Evolutionary conservation across 1,284 basidiomycete genomes (phyloP), one percentile per base, ranked within the genome.

Genomic region (Inonotus obliquus): DNA sequence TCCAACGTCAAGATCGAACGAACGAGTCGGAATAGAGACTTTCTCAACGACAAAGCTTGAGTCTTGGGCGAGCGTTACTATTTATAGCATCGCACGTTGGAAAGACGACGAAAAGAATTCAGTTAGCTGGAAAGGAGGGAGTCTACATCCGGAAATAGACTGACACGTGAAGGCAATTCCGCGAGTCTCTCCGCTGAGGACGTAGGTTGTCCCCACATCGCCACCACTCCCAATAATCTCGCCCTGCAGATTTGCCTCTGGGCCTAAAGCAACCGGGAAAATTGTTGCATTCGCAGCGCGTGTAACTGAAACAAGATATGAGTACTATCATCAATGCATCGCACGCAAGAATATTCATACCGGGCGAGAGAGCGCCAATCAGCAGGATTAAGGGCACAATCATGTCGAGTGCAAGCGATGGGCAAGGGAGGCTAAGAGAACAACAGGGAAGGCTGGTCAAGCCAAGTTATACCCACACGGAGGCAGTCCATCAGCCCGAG

Each of bases 101-200:
- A 45, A 4, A 49, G 41, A 39, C 27, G 23, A 23, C 6, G 35
- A 37, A 23, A 45, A 32, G 38, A 45, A 29, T 5, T 45, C n/a
- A 45, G 4, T 41, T 19, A 13, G 23, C 13, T 14, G 27, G 41
- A 45, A 19, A 29, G 32, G 17, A 2, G 54, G 2, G 2, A 35
- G 35, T 19, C 2, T 21, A 56, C 19, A 37, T 25, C 7, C 41
- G 41, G 5, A 48, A 27, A 17, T 13, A 13, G 21, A 56, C 54
- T 32, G 32, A 61, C 60, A n/a, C 14, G 60, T 61, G 54, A 61
- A 61, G 17, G 60, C 44, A n/a, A 61, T 49, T 2, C 60, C 54
- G n/a, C 25, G 35, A 29, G 60, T 57, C 25, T 27, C 25, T 51
- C 60, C 60, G 21, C 54, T 56, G n/a, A 61, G 60, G 11, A 61